phyloP scores from a whole-genome alignment of 495 filamentous ascomycete genomes.

The Xylaria flabelliformis region DNA sequence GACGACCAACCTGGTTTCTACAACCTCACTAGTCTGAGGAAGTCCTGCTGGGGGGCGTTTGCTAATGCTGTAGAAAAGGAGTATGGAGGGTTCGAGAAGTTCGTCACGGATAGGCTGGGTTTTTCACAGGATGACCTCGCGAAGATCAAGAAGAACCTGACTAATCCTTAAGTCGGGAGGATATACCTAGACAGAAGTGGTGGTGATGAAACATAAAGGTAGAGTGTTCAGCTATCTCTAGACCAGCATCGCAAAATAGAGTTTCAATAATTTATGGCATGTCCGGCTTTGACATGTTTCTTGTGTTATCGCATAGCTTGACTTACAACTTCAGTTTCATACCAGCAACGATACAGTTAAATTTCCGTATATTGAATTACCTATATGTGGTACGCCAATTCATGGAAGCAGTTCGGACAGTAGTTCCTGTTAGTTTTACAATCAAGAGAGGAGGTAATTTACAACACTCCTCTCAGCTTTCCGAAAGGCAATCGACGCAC shows the following conservation, averaged over 20 bases:
- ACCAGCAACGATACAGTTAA: neutral
- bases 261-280: neutral
- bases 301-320: neutral
- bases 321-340: neutral
- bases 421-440: neutral
- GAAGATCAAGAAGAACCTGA: slow-evolving; percentile 51
- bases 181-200: neutral
- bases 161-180: slow-evolving; percentile 22
- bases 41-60: slow-evolving; percentile 50
- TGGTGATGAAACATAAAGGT: neutral
- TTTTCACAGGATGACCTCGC: slow-evolving; percentile 49
- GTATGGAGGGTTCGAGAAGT: slow-evolving; percentile 53
- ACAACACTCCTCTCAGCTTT: neutral
- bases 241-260: neutral
- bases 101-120: slow-evolving; percentile 47
- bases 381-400: neutral
- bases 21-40: slow-evolving; percentile 47
- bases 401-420: neutral
- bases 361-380: neutral
- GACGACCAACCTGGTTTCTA: slow-evolving; percentile 47
- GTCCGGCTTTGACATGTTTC: neutral
- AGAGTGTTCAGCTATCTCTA: neutral
- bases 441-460: no score
- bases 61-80: slow-evolving; percentile 42
- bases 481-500: neutral